Evolutionary conservation across 768 basidiomycete species (phyloP), one percentile per base, ranked within the genome.

Genomic region (Tylopilus balloui): DNA sequence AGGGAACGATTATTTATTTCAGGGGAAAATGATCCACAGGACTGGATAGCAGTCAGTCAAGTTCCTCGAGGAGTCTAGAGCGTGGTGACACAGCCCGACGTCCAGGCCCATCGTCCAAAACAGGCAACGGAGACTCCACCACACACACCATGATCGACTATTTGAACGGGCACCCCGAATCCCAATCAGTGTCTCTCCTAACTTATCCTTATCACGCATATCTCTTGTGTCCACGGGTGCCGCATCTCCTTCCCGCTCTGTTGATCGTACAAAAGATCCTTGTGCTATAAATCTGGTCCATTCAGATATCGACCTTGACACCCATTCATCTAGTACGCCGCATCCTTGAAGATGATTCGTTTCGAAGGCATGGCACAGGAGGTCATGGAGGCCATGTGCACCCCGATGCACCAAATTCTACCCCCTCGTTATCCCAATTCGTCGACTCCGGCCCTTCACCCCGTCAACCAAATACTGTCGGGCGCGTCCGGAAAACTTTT

Each of bases 321-420:
- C 32, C 14, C 13, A 15, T 24, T 37, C 24, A 21, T 15, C 42
- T 36, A 42, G 40, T 34, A 31, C 48, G 9, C 19, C 45, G n/a
- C n/a, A 4, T 42, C 24, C 34, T 4, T 35, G n/a, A 44, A 50
- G 24, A 88, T 88, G 86, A 88, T 89, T 63, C 80, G 86, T 45
- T 88, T 88, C 74, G 86, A 88, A 65, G 78, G 74, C 47, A 71
- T 88, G 52, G 75, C 86, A 12, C 78, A 81, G 24, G 86, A 88
- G 58, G 84, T 88, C 42, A 80, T 85, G 76, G 83, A 87, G 64
- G 83, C 87, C 7, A 86, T 89, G 81, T 88, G 86, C 71, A 89
- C 86, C 0, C 87, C 87, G 0, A 88, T 89, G 87, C 86, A 89
- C 68, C 76, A 78, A 54, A 79, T 89, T 60, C 71, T 87, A 12